Conservation (phyloP, 1,284 basidiomycete species). For the Trichosporon sp. region DNA sequence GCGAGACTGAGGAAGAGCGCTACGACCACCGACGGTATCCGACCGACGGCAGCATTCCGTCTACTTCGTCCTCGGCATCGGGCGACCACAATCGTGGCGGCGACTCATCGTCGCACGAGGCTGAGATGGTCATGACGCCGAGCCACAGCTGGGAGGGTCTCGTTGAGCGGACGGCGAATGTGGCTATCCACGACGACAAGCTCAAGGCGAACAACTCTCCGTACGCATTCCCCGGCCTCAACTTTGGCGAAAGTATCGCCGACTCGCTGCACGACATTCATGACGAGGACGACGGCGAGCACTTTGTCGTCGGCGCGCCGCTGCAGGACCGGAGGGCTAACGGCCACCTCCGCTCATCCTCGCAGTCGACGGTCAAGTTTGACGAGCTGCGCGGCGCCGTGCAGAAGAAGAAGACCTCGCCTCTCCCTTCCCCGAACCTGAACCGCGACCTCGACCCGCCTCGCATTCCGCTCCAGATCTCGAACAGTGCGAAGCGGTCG, state of each 20-base stretch:
- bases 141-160: conserved; percentile 53
- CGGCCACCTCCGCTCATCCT: conserved; percentile 25
- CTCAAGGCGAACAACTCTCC: conserved; percentile 19
- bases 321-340: neutral
- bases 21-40: conserved; percentile 38
- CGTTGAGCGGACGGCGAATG: conserved; percentile 33
- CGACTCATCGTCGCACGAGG: conserved; percentile 37
- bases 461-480: conserved; percentile 12
- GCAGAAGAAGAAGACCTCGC: conserved; percentile 14
- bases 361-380: conserved; percentile 29
- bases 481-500: neutral
- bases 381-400: conserved; percentile 3
- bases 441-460: conserved; percentile 22
- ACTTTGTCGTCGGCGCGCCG: conserved; percentile 29
- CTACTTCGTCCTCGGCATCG: conserved; percentile 39
- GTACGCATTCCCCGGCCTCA: conserved; percentile 19
- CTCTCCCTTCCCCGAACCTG: neutral
- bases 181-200: neutral
- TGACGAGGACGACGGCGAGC: conserved; percentile 43
- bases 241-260: conserved; percentile 18
- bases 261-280: conserved; percentile 42
- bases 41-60: conserved; percentile 46
- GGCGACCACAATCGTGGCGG: conserved; percentile 29
- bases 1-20: conserved; percentile 17
- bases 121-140: conserved; percentile 53